Evolutionary conservation across 106 monocot species (phyloP).

Genomic region (Hemerocallis citrina): DNA sequence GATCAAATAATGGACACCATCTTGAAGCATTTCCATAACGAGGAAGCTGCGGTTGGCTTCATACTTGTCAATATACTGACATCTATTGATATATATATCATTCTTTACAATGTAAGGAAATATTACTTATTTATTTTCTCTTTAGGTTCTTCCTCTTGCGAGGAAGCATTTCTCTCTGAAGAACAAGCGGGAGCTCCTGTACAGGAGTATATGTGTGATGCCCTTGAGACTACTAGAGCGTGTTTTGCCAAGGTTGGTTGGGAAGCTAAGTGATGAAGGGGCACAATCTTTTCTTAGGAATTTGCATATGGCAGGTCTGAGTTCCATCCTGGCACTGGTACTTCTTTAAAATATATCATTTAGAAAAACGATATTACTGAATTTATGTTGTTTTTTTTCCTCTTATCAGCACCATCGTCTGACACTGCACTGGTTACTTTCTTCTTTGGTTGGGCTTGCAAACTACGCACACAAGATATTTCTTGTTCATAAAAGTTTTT

Average conservation of each 20-base stretch:
- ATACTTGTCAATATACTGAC: not conserved
- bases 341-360: slow-evolving; percentile 3
- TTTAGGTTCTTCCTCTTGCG: slow-evolving; percentile 90
- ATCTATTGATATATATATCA: too few species aligned
- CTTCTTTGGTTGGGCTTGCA: slow-evolving; percentile 98
- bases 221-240: slow-evolving; percentile 90
- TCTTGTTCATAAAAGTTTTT: slow-evolving; percentile 42
- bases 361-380: too few species aligned
- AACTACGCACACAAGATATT: slow-evolving; percentile 55
- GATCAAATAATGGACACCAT: slow-evolving; percentile 95
- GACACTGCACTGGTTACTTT: slow-evolving; percentile 80
- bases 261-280: slow-evolving; percentile 62
- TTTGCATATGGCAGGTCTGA: slow-evolving; percentile 79
- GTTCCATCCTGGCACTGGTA: slow-evolving; percentile 2
- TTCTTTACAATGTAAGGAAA: too few species aligned
- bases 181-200: slow-evolving; percentile 82
- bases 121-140: slow-evolving; percentile 12
- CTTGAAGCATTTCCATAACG: slow-evolving; percentile 75
- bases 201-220: slow-evolving; percentile 80
- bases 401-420: slow-evolving; percentile 63
- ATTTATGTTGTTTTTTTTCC: too few species aligned
- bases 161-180: slow-evolving; percentile 66
- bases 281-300: slow-evolving; percentile 77
- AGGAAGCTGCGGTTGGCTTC: slow-evolving; percentile 66
- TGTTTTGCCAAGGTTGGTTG: slow-evolving; percentile 89